Percentiles rank a stretch among this genome's conserved stretches.
These are phyloP conservation scores for Phoenix roebelenii DNA, from an alignment of 176 grass and related monocot species.

Conservation along the genomic window DNA sequence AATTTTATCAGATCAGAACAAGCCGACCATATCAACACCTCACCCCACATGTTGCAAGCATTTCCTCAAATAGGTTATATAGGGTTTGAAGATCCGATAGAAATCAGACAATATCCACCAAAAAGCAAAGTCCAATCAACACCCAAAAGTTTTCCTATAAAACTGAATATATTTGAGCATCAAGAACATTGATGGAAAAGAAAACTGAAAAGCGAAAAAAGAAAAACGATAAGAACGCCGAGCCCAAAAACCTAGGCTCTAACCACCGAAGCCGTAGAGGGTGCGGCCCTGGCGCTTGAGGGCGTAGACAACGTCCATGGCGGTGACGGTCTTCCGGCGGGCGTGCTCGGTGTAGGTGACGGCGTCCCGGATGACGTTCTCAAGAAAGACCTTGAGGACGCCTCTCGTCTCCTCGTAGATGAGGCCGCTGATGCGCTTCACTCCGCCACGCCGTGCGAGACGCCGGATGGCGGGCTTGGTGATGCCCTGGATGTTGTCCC, in stretches of 20 bases:
- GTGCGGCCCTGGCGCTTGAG: constrained; percentile 12
- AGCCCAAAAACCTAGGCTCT: not conserved
- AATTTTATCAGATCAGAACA: too few relatives aligned
- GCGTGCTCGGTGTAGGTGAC: constrained; percentile 24
- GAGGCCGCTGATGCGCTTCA: constrained; percentile 24
- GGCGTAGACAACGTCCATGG: constrained; percentile 27
- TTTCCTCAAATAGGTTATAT: too few relatives aligned
- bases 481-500: constrained; percentile 24
- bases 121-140: too few relatives aligned
- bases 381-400: constrained; percentile 24
- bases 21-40: too few relatives aligned
- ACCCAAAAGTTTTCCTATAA: too few relatives aligned
- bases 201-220: too few relatives aligned
- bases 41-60: too few relatives aligned
- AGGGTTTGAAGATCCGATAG: too few relatives aligned
- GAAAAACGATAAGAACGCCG: too few relatives aligned
- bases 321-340: constrained; percentile 22
- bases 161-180: too few relatives aligned
- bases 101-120: too few relatives aligned
- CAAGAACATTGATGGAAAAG: too few relatives aligned
- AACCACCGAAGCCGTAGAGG: constrained; percentile 12
- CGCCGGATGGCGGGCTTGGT: constrained; percentile 27
- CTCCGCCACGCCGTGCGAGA: constrained; percentile 17
- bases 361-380: constrained; percentile 24
- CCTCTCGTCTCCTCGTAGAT: constrained; percentile 25